A percentile compares a stretch with the other conserved stretches of the same genome.
These are phyloP conservation scores for Calamus simplicifolius DNA, from an alignment of 176 grass and related monocot species.

Conservation along the genomic window DNA sequence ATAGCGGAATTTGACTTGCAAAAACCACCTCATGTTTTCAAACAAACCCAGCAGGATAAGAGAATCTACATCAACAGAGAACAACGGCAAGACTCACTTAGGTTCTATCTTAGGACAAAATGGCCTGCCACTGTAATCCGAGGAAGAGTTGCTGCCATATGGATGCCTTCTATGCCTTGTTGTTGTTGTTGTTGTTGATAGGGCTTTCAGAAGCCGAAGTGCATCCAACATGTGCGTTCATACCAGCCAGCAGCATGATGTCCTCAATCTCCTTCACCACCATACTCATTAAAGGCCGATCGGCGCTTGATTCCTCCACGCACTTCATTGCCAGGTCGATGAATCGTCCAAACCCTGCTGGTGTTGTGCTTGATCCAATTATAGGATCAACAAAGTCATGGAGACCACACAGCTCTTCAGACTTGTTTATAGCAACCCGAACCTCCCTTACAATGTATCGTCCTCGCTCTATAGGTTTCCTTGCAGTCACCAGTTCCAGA, in stretches of 20 bases:
- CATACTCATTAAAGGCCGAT: constrained; percentile 1
- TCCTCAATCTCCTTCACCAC: constrained; percentile 15
- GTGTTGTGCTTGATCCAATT: neutral
- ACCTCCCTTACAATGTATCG: constrained; percentile 61
- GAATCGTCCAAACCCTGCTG: constrained; percentile 4
- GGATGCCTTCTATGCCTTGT: neutral
- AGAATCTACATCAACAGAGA: no score
- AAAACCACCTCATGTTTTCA: no score
- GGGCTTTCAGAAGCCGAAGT: neutral
- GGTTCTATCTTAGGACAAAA: no score
- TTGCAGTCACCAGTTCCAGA: constrained; percentile 51
- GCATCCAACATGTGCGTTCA: constrained; percentile 1
- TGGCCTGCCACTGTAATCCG: constrained; percentile 10
- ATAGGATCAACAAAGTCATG: constrained; percentile 44
- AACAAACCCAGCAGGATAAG: no score
- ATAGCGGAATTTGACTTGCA: no score
- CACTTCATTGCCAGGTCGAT: constrained; percentile 11
- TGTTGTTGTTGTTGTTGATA: no score
- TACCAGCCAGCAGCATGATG: constrained; percentile 15
- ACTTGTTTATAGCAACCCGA: constrained; percentile 30
- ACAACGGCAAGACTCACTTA: no score
- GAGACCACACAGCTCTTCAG: constrained; percentile 44
- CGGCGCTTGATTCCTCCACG: neutral
- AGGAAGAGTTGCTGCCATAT: neutral
- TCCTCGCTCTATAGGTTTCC: constrained; percentile 51